phyloP scores from a whole-genome alignment of 495 filamentous ascomycete species.

The Tricharina praecox region DNA sequence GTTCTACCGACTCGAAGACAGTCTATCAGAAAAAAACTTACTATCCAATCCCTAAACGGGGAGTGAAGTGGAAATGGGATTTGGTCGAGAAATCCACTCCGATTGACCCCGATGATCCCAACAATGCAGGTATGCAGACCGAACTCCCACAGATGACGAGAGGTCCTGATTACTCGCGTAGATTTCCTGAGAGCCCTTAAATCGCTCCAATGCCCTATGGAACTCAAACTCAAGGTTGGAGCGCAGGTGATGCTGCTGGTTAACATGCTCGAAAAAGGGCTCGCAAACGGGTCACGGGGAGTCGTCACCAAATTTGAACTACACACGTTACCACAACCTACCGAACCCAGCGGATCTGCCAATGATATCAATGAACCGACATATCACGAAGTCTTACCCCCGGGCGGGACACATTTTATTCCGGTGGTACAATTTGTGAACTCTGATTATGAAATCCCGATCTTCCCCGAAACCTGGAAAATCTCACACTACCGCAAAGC shows the following conservation, averaged over 20 bases:
- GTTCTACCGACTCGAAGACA: constrained; percentile 17
- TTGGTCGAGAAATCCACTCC: too few relatives aligned
- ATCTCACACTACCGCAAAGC: neutral
- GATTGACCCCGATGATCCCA: too few relatives aligned
- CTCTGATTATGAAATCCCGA: too few relatives aligned
- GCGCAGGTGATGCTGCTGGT: constrained; percentile 34
- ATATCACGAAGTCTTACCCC: neutral
- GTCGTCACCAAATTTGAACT: constrained; percentile 32
- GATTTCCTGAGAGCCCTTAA: neutral
- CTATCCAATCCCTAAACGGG: too few relatives aligned
- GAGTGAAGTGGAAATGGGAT: too few relatives aligned
- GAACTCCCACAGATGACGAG: too few relatives aligned
- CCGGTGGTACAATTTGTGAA: constrained; percentile 1
- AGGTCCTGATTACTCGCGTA: too few relatives aligned
- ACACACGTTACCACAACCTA: too few relatives aligned
- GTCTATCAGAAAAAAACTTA: too few relatives aligned
- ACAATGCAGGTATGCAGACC: too few relatives aligned
- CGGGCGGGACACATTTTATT: neutral
- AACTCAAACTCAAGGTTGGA: constrained; percentile 29
- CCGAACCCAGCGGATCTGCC: neutral
- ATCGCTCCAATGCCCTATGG: constrained; percentile 15
- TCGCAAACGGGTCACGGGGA: constrained; percentile 39
- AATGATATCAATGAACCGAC: neutral
- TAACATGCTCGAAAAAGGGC: constrained; percentile 28
- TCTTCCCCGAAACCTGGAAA: neutral